A percentile compares a stretch with the other conserved stretches of the same genome.
Evolutionary conservation across 2,329 filamentous ascomycete genomes (phyloP).

Genomic region (Botrytis porri): DNA sequence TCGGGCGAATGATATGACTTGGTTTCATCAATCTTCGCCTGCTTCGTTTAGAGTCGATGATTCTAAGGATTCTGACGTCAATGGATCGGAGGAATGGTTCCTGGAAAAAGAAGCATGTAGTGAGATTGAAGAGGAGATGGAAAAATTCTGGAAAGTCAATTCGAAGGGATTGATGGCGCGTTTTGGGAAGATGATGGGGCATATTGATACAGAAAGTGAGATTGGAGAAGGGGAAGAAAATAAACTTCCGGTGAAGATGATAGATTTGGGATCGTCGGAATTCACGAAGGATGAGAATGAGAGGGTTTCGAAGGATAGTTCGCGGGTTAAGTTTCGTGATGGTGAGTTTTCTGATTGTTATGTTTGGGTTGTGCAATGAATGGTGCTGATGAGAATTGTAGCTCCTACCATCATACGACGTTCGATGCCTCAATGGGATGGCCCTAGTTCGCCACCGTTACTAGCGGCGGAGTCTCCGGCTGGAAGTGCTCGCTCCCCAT

Average conservation of each 20-base stretch:
- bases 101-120: background rate
- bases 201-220: background rate
- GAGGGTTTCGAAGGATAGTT: background rate
- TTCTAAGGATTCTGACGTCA: background rate
- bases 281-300: background rate
- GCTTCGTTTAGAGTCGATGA: background rate
- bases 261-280: background rate
- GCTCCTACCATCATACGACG: background rate
- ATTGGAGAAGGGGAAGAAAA: background rate
- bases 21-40: background rate
- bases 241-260: background rate
- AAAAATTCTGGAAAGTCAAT: background rate
- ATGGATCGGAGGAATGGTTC: background rate
- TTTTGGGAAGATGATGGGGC: background rate
- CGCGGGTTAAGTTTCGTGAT: background rate
- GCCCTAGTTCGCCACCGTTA: background rate
- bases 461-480: background rate
- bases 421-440: slow-evolving; percentile 1
- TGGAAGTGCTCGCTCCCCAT: background rate
- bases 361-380: background rate
- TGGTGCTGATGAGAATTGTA: background rate
- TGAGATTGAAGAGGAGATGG: background rate
- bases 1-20: background rate
- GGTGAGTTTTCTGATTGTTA: background rate
- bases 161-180: no score